Conservation (phyloP, 2,329 filamentous ascomycete genomes). For the Fusarium sp. region DNA sequence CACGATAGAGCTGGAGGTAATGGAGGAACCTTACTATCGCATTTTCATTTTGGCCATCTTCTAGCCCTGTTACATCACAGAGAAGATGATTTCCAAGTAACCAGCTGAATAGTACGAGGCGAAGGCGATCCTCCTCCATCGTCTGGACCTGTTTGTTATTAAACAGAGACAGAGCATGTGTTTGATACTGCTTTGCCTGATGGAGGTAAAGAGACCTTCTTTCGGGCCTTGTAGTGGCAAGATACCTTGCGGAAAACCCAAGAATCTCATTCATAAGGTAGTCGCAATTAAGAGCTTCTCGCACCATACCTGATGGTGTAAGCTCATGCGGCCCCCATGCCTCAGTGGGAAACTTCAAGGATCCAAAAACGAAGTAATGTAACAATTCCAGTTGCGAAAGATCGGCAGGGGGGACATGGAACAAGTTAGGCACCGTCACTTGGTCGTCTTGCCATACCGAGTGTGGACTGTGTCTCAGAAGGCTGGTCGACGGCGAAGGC, state of each 20-base stretch:
- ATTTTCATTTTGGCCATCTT: neutral
- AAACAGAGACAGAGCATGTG: neutral
- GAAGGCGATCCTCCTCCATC: neutral
- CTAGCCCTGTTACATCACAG: neutral
- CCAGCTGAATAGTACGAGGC: conserved; percentile 1
- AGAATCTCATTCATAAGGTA: conserved; percentile 4
- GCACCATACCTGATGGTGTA: neutral
- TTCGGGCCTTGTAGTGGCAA: neutral
- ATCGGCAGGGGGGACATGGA: neutral
- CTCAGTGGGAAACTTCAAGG: neutral
- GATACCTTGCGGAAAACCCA: conserved; percentile 1
- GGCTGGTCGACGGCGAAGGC: neutral
- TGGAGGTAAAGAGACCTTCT: neutral
- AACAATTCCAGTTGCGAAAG: neutral
- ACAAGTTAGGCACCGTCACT: neutral
- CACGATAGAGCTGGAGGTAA: conserved; percentile 1
- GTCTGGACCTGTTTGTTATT: neutral
- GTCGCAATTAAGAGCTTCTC: neutral
- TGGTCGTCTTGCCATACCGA: neutral
- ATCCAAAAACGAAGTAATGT: conserved; percentile 3
- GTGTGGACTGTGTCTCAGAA: neutral
- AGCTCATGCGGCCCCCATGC: neutral
- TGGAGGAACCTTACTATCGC: neutral
- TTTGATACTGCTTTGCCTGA: conserved; percentile 1
- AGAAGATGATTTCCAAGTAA: conserved; percentile 1